Evolutionary conservation across 1,284 basidiomycete species (phyloP).

Genomic region (Cryptococcus neoformans): DNA sequence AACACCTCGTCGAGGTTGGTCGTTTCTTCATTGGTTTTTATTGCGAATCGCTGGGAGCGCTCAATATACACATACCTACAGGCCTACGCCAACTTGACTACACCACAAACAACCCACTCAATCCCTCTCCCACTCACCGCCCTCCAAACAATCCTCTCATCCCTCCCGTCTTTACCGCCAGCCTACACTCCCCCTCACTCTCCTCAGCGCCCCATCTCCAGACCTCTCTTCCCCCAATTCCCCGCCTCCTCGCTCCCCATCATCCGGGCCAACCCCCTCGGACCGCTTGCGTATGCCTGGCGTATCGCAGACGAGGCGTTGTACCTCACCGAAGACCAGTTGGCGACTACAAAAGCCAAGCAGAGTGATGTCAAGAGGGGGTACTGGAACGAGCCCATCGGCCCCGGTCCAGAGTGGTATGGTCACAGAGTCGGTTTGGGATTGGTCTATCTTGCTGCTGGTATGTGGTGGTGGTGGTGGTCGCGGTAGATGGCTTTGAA

Average conservation of each 20-base stretch:
- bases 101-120: conserved; percentile 24
- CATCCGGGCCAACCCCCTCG: conserved; percentile 27
- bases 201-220: conserved; percentile 2
- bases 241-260: conserved; percentile 21
- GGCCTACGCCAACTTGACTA: conserved; percentile 39
- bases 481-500: too few relatives aligned
- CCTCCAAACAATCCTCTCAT: conserved; percentile 9
- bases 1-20: conserved; percentile 42
- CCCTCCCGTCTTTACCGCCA: conserved; percentile 12
- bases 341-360: not conserved
- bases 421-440: conserved; percentile 26
- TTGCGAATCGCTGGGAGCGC: too few relatives aligned
- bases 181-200: conserved; percentile 12
- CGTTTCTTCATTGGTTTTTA: not conserved
- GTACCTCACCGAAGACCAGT: conserved; percentile 9
- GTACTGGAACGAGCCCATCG: conserved; percentile 37
- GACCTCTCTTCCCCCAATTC: conserved; percentile 3
- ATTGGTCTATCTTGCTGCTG: conserved; percentile 35
- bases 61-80: not conserved
- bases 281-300: conserved; percentile 39
- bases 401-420: conserved; percentile 45
- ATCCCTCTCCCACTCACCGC: conserved; percentile 30
- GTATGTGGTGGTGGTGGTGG: conserved; percentile 11
- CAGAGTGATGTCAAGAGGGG: conserved; percentile 17
- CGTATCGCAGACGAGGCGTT: conserved; percentile 36